Evolutionary conservation across 257 asterid genomes (phyloP).

Genomic region (Rubia yunnanensis): DNA sequence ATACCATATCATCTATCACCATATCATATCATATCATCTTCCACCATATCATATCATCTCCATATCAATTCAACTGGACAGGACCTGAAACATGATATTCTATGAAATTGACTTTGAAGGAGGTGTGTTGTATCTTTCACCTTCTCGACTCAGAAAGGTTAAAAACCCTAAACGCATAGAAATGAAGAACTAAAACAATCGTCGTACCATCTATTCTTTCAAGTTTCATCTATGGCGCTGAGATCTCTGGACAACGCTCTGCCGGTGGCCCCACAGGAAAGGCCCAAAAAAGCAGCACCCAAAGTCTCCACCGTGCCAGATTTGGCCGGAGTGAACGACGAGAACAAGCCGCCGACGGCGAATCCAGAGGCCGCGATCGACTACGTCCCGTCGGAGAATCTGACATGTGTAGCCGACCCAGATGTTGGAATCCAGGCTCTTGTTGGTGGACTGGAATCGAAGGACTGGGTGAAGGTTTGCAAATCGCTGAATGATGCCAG

Average conservation of each 20-base stretch:
- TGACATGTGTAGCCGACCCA: constrained; percentile 51
- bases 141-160: too few species aligned
- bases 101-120: too few species aligned
- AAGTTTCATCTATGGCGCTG: constrained; percentile 58
- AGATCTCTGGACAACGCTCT: constrained; percentile 73
- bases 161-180: too few species aligned
- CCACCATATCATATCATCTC: too few species aligned
- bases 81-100: too few species aligned
- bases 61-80: too few species aligned
- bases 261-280: constrained; percentile 38
- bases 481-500: constrained; percentile 75
- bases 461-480: constrained; percentile 90
- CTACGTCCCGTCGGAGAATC: constrained; percentile 58
- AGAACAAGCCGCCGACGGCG: constrained; percentile 33
- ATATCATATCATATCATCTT: too few species aligned
- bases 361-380: constrained; percentile 79
- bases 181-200: too few species aligned
- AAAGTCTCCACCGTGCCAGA: constrained; percentile 35
- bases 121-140: too few species aligned
- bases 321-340: constrained; percentile 47
- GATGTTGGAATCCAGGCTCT: constrained; percentile 62
- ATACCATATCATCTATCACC: too few species aligned
- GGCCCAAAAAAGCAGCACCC: constrained; percentile 74
- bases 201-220: neutral
- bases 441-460: constrained; percentile 77